Percentiles rank a stretch among this genome's conserved stretches.
Evolutionary conservation across 352 stramenopile species (phyloP).

Genomic region (Globisporangium rhizosaccharum): DNA sequence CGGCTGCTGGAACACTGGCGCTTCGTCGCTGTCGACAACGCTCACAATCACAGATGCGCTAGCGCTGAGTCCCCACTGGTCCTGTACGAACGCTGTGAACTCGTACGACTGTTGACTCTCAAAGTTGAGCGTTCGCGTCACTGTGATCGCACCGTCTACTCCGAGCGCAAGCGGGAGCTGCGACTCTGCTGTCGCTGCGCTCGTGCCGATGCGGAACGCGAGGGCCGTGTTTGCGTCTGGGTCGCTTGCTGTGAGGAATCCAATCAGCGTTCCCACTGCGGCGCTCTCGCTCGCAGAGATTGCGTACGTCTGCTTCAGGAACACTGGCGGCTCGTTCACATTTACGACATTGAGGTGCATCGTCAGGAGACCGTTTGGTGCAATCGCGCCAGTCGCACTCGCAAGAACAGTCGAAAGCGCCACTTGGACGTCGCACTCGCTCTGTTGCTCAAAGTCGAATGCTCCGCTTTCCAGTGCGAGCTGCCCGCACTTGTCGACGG

Average conservation of each 20-base stretch:
- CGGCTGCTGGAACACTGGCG: slow-evolving; percentile 26
- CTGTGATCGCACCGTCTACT: background rate
- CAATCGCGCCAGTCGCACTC: background rate
- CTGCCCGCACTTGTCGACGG: slow-evolving; percentile 2
- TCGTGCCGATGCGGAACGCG: background rate
- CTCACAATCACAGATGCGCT: slow-evolving; percentile 21
- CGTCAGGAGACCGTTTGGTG: background rate
- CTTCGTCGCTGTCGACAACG: slow-evolving; percentile 42
- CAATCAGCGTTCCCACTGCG: background rate
- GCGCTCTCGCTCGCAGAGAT: slow-evolving; percentile 7
- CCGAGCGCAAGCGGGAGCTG: slow-evolving; percentile 1
- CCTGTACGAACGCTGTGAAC: slow-evolving; percentile 15
- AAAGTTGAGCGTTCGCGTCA: slow-evolving; percentile 13
- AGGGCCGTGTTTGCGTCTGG: slow-evolving; percentile 1
- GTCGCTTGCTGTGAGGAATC: slow-evolving; percentile 4
- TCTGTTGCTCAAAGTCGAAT: slow-evolving; percentile 6
- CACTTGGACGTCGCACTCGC: background rate
- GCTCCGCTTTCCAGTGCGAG: background rate
- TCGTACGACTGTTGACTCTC: slow-evolving; percentile 14
- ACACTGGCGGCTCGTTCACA: slow-evolving; percentile 7
- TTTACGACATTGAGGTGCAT: slow-evolving; percentile 4
- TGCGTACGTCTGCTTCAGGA: slow-evolving; percentile 1
- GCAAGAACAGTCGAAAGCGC: slow-evolving; percentile 5
- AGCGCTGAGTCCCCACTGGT: slow-evolving; percentile 24
- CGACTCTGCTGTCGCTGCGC: background rate